phyloP scores from a whole-genome alignment of 2,329 filamentous ascomycete genomes.

The Cladosporium sp. region DNA sequence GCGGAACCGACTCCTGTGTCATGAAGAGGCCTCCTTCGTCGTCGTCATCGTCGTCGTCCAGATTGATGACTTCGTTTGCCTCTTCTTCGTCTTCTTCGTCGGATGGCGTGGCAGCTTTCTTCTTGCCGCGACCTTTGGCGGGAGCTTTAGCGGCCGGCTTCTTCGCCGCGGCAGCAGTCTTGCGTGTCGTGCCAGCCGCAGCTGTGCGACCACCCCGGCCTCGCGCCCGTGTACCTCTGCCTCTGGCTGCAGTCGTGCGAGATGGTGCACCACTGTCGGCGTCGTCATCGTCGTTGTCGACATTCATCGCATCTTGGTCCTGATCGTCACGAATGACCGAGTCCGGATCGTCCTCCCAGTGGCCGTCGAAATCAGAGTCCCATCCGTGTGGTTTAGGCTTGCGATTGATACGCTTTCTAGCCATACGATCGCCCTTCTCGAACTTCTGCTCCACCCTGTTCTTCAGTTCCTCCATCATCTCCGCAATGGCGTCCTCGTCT shows the following conservation, averaged over 20 bases:
- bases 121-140: constrained; percentile 41
- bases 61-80: constrained; percentile 44
- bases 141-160: constrained; percentile 34
- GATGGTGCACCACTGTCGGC: constrained; percentile 34
- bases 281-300: constrained; percentile 41
- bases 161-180: constrained; percentile 42
- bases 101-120: constrained; percentile 42
- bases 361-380: constrained; percentile 83
- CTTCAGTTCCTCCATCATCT: constrained; percentile 59
- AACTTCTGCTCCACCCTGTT: constrained; percentile 71
- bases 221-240: constrained; percentile 50
- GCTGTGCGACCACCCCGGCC: constrained; percentile 45
- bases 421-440: constrained; percentile 63
- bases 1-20: constrained; percentile 32
- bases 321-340: constrained; percentile 59
- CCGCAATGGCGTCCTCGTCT: constrained; percentile 65
- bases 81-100: constrained; percentile 49
- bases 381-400: constrained; percentile 76
- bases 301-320: constrained; percentile 52
- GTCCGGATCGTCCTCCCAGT: constrained; percentile 78
- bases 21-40: constrained; percentile 51
- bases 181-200: constrained; percentile 45
- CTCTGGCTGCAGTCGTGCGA: constrained; percentile 47
- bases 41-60: constrained; percentile 49
- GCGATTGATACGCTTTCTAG: constrained; percentile 40